These are phyloP conservation scores for Leptographium wingfieldii DNA, from an alignment of 2,329 filamentous ascomycete species.

Conservation along the genomic window DNA sequence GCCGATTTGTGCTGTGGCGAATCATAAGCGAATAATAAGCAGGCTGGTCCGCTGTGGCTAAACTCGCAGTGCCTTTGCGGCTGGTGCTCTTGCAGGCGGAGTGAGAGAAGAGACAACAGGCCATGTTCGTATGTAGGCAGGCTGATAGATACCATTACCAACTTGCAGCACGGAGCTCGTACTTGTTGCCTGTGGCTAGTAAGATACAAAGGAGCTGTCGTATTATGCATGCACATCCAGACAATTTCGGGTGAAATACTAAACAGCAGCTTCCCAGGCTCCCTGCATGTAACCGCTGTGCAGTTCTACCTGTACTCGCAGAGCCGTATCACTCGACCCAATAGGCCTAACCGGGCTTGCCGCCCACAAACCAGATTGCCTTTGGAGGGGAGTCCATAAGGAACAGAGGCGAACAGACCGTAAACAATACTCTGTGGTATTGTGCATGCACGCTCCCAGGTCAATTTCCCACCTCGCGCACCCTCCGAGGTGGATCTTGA, in stretches of 20 bases:
- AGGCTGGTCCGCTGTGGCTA: neutral
- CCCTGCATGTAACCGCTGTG: conserved; percentile 8
- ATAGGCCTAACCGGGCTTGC: conserved; percentile 6
- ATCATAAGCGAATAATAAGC: neutral
- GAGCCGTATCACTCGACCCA: conserved; percentile 1
- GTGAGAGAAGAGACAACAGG: neutral
- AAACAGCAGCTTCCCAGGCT: neutral
- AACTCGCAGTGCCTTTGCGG: neutral
- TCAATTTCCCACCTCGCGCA: conserved; percentile 3
- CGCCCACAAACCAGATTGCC: neutral
- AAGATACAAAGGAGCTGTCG: neutral
- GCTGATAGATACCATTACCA: neutral
- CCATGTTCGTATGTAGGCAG: neutral
- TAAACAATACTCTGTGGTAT: neutral
- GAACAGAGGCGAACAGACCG: neutral
- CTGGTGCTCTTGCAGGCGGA: neutral
- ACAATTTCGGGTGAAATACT: neutral
- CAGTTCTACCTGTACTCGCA: neutral
- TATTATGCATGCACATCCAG: neutral
- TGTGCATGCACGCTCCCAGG: conserved; percentile 5
- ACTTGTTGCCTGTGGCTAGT: neutral
- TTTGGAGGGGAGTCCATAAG: neutral
- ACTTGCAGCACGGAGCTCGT: neutral
- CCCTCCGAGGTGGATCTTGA: conserved; percentile 3
- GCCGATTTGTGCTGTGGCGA: neutral